A percentile compares a stretch with the other conserved stretches of the same genome.
These are phyloP conservation scores for Penicillium goetzii DNA, from an alignment of 495 filamentous ascomycete genomes.

Conservation along the genomic window DNA sequence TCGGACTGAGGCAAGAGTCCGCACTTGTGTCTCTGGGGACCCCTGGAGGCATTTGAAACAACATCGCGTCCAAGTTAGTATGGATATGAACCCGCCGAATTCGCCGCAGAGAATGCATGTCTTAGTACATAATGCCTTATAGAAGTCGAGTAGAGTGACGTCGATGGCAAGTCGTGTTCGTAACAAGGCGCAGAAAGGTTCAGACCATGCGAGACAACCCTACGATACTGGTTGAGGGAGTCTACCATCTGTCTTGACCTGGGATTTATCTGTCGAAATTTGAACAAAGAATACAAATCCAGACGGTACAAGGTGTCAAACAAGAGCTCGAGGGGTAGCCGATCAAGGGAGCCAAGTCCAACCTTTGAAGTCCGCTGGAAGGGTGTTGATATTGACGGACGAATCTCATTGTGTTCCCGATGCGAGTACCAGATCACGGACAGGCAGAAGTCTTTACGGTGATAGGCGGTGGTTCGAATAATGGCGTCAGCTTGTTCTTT, in stretches of 20 bases:
- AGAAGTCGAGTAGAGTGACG: conserved; percentile 40
- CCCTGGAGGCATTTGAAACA: conserved; percentile 39
- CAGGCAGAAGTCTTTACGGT: conserved; percentile 38
- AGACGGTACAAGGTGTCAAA: conserved; percentile 36
- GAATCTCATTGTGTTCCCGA: conserved; percentile 27
- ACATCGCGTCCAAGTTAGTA: conserved; percentile 41
- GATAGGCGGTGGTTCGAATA: conserved; percentile 38
- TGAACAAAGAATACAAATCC: conserved; percentile 45
- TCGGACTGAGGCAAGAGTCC: conserved; percentile 34
- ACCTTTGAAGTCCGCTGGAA: conserved; percentile 32
- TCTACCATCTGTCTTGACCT: conserved; percentile 39
- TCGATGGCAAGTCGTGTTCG: conserved; percentile 36
- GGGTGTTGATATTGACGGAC: conserved; percentile 35
- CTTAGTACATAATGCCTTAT: conserved; percentile 40
- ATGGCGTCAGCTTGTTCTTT: conserved; percentile 34
- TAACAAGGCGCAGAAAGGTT: conserved; percentile 45
- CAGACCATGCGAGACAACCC: conserved; percentile 38
- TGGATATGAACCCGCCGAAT: conserved; percentile 41
- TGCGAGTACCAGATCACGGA: conserved; percentile 42
- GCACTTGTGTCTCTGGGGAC: conserved; percentile 34
- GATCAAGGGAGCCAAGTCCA: conserved; percentile 37
- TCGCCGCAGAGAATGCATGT: conserved; percentile 37
- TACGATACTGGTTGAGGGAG: conserved; percentile 39
- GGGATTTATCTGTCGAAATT: conserved; percentile 43
- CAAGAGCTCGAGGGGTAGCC: conserved; percentile 44